Evolutionary conservation across 768 basidiomycete genomes (phyloP).

Genomic region (Mycena amicta): DNA sequence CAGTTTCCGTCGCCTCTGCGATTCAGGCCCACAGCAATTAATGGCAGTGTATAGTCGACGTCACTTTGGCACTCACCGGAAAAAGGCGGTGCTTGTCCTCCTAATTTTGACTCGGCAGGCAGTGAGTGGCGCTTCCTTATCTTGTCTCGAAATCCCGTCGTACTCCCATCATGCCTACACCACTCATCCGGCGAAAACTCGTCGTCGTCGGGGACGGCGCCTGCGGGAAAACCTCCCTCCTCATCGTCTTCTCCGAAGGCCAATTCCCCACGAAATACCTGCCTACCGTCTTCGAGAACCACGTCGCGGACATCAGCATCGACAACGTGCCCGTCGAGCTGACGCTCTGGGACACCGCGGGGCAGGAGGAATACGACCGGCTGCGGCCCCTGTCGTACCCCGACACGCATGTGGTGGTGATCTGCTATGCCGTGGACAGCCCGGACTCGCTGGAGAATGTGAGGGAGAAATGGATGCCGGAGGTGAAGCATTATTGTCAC

Average conservation of each 20-base stretch:
- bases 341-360: constrained; percentile 62
- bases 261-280: constrained; percentile 10
- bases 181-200: constrained; percentile 12
- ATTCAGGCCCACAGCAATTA: too few relatives aligned
- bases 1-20: too few relatives aligned
- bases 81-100: not conserved
- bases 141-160: not conserved
- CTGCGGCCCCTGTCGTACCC: constrained; percentile 82
- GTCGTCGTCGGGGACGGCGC: constrained; percentile 24
- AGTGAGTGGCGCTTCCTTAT: not conserved
- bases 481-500: constrained; percentile 69
- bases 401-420: constrained; percentile 81
- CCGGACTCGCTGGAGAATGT: constrained; percentile 83
- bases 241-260: constrained; percentile 12
- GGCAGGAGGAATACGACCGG: constrained; percentile 83
- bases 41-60: too few relatives aligned
- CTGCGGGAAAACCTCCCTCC: constrained; percentile 16
- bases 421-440: constrained; percentile 80
- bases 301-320: constrained; percentile 15
- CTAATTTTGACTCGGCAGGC: too few relatives aligned
- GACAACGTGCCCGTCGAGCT: constrained; percentile 15
- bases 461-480: constrained; percentile 60
- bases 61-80: too few relatives aligned
- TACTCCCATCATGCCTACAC: not conserved
- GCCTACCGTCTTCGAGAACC: constrained; percentile 17